Conservation (phyloP, 441 rosid species). For the Jatropha multifida region DNA sequence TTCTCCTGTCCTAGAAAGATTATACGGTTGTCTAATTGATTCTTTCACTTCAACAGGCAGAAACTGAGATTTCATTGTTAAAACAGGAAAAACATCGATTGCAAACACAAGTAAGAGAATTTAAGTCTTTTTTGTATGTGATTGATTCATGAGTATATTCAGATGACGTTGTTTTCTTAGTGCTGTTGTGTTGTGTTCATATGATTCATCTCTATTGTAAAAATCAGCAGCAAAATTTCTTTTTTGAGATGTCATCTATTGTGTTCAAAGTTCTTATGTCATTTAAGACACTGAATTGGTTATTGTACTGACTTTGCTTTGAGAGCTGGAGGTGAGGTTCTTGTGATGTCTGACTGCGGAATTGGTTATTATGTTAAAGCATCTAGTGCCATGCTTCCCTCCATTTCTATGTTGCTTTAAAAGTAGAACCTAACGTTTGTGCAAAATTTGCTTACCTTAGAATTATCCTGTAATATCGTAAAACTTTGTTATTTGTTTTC, state of each 20-base stretch:
- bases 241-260: no score
- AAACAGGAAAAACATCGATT: constrained; percentile 89
- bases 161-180: neutral
- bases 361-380: no score
- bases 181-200: neutral
- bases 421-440: no score
- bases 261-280: no score
- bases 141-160: neutral
- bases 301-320: no score
- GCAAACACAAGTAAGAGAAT: constrained; percentile 78
- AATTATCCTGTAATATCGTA: neutral
- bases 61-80: constrained; percentile 89
- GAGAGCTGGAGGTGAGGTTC: no score
- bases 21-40: constrained; percentile 21
- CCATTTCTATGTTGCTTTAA: no score
- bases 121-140: neutral
- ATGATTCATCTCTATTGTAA: neutral
- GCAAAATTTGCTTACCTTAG: no score
- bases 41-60: constrained; percentile 55
- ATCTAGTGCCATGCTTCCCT: no score
- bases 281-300: no score
- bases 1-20: neutral
- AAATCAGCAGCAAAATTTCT: no score
- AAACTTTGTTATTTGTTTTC: neutral
- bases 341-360: no score